Evolutionary conservation across 2,329 filamentous ascomycete species (phyloP), one percentile per base, ranked within the genome.

Genomic region (Conoideocrella luteorostrata): DNA sequence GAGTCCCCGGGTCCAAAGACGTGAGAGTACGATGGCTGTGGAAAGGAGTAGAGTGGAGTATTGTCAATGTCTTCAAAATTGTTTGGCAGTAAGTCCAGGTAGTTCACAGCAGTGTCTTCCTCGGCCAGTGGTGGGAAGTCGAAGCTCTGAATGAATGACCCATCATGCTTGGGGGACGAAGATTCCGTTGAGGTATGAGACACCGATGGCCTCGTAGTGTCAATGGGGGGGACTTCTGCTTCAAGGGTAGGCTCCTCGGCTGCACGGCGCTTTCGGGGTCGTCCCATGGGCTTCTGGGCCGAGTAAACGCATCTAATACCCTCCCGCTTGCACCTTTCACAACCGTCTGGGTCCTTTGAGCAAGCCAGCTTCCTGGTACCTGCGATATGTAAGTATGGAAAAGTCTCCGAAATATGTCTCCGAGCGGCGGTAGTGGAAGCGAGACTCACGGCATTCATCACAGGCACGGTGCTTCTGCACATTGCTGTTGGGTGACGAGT

Each of bases 311-410:
- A 84, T 33, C 47, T 44, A 33, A 82, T 72, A 45, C 68, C 69
- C 51, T 84, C 80, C 44, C 68, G 69, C 43, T 63, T 68, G 55
- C 80, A 84, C 45, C 80, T 72, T 7, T 68, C 62, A 57, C 80
- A 84, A 44, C 78, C 78, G 41, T 74, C 69, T 2, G 67, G 57
- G 51, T 83, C 77, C 54, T 84, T 84, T 32, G 77, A 74, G 59
- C 80, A 84, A 36, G 79, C 79, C 37, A 84, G 71, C 56, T 84
- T 84, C 41, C 80, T 72, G 20, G 68, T 66, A 53, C 80, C 80
- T 84, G 47, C 21, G 46, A 12, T 24, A 20, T n/a, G 13, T 26
- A 29, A 41, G 44, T 49, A 46, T 41, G 44, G 45, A 61, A 56
- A 59, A 58, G 53, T 57, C 49, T 53, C 58, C 51, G 55, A 56